phyloP scores from a whole-genome alignment of 2,329 filamentous ascomycete genomes.

The Exserohilum rostratum region DNA sequence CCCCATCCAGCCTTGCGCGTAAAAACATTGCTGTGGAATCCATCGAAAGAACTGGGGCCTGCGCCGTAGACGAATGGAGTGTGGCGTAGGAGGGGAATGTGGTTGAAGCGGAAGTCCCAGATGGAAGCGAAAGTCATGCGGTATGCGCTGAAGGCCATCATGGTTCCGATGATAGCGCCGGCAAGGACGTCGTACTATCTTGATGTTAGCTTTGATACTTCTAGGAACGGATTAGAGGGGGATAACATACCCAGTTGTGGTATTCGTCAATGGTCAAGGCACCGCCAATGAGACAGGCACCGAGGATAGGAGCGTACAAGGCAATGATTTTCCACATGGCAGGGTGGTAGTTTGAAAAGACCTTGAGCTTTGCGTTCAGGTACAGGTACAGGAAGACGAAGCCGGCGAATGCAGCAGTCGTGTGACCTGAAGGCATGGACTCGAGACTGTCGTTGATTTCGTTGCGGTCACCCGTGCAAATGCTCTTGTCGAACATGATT shows the following conservation, averaged over 20 bases:
- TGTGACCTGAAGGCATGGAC: conserved; percentile 75
- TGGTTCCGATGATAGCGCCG: conserved; percentile 68
- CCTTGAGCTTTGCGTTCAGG: conserved; percentile 79
- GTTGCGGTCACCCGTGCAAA: conserved; percentile 70
- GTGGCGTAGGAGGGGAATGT: conserved; percentile 68
- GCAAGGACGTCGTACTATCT: conserved; percentile 73
- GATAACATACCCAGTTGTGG: conserved; percentile 60
- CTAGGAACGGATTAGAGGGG: too few species aligned
- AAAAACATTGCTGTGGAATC: conserved; percentile 61
- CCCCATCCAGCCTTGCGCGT: conserved; percentile 69
- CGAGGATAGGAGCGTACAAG: conserved; percentile 69
- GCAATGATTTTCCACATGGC: conserved; percentile 75
- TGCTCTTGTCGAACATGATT: conserved; percentile 71
- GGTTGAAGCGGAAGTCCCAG: conserved; percentile 72
- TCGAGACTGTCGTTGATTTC: conserved; percentile 73
- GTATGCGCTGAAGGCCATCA: conserved; percentile 69
- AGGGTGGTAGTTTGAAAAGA: conserved; percentile 74
- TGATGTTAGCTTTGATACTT: neutral
- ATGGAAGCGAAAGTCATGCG: conserved; percentile 71
- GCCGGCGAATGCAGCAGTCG: conserved; percentile 73
- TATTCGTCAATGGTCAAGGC: conserved; percentile 73
- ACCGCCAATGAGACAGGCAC: conserved; percentile 70
- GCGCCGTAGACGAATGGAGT: conserved; percentile 61
- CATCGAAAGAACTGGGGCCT: conserved; percentile 47
- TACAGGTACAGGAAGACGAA: conserved; percentile 75